Percentiles rank a stretch among this genome's conserved stretches.
Conservation (phyloP, 768 basidiomycete species). For the Trametes punicea region DNA sequence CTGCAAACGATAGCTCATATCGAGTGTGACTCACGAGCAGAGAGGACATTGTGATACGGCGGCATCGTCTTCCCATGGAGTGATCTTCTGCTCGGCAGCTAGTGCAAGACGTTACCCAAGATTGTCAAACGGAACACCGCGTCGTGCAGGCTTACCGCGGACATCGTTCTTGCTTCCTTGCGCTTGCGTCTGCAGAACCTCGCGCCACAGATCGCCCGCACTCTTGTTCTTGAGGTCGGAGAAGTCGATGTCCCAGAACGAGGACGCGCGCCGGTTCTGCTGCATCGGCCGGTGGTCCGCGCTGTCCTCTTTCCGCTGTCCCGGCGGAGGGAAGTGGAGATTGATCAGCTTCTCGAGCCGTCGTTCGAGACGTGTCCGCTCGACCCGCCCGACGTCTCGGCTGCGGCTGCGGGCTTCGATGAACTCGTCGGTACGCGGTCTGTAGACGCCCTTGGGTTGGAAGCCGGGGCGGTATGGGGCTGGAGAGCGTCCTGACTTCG, state of each 20-base stretch:
- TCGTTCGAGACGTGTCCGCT: constrained; percentile 80
- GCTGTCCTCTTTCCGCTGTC: constrained; percentile 13
- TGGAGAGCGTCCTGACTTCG: constrained; percentile 20
- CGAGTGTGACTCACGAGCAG: constrained; percentile 57
- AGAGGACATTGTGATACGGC: constrained; percentile 76
- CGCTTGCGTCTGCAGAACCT: constrained; percentile 46
- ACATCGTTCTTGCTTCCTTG: constrained; percentile 57
- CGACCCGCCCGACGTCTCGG: constrained; percentile 55
- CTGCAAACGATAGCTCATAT: neutral
- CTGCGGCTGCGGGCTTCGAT: constrained; percentile 39
- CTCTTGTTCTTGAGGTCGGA: constrained; percentile 55
- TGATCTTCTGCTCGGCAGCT: constrained; percentile 88
- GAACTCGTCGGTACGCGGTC: constrained; percentile 82
- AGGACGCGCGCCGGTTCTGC: constrained; percentile 49
- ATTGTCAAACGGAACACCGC: neutral
- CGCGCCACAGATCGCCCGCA: constrained; percentile 68
- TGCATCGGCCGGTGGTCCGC: constrained; percentile 16
- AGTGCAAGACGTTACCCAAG: neutral
- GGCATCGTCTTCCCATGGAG: constrained; percentile 91
- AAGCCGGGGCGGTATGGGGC: constrained; percentile 89
- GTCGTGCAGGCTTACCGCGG: constrained; percentile 47
- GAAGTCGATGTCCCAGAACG: constrained; percentile 71
- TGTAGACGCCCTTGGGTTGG: constrained; percentile 84
- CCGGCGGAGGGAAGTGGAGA: constrained; percentile 57
- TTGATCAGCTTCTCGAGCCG: constrained; percentile 84